phyloP scores from a whole-genome alignment of 73 alveolate genomes.

The Tetrahymena borealis region DNA sequence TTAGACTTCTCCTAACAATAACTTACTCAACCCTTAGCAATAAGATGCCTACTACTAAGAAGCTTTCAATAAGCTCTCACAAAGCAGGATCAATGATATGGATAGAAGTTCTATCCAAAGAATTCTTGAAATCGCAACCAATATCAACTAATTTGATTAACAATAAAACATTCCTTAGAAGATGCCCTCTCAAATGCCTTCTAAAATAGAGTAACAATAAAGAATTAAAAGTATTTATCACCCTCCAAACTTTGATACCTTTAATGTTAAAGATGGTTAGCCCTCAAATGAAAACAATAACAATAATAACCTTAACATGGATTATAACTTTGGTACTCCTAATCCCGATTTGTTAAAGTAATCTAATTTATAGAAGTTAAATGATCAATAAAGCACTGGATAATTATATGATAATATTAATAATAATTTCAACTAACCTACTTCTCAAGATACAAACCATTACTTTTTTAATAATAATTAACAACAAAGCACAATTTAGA shows the following conservation, averaged over 20 bases:
- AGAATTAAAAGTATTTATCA: background rate
- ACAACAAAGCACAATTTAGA: background rate
- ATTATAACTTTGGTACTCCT: background rate
- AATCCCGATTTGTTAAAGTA: background rate
- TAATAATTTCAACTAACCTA: background rate
- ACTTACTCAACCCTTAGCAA: background rate
- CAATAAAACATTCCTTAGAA: background rate
- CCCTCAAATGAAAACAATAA: background rate
- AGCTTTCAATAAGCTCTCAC: background rate
- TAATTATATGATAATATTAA: background rate
- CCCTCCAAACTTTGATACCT: background rate
- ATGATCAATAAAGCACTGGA: background rate
- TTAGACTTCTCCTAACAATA: background rate
- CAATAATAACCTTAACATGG: background rate
- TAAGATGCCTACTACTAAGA: background rate
- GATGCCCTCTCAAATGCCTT: background rate
- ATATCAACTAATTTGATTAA: background rate
- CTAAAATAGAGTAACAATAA: background rate
- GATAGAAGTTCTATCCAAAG: background rate
- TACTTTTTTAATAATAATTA: background rate
- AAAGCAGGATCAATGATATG: background rate
- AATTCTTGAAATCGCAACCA: background rate
- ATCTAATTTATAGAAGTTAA: background rate
- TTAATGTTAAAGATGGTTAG: background rate
- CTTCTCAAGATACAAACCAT: background rate